Evolutionary conservation across 2,329 filamentous ascomycete genomes (phyloP).

Genomic region (Paraphaeosphaeria minitans): DNA sequence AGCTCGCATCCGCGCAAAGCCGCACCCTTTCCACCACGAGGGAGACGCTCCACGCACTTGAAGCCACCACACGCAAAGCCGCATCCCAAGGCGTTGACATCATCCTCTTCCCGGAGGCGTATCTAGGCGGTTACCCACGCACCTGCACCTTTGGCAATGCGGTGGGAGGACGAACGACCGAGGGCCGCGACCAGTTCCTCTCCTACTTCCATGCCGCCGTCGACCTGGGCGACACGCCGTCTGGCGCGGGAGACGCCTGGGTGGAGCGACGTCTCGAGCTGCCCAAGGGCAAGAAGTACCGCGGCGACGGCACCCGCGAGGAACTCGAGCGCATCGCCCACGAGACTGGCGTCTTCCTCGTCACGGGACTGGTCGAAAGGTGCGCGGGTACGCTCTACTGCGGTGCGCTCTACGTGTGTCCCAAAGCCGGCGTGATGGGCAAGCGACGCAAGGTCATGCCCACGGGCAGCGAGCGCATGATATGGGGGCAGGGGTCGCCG

Average conservation of each 20-base stretch:
- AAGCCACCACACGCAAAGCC: conserved; percentile 67
- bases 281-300: conserved; percentile 52
- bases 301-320: conserved; percentile 80
- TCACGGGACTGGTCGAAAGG: conserved; percentile 79
- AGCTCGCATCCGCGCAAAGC: conserved; percentile 56
- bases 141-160: conserved; percentile 77
- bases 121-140: conserved; percentile 88
- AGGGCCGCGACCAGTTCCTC: conserved; percentile 81
- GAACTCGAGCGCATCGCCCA: conserved; percentile 75
- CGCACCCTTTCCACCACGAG: conserved; percentile 54
- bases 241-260: conserved; percentile 75
- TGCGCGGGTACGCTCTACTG: conserved; percentile 86
- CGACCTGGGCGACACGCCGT: conserved; percentile 79
- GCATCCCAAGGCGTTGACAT: conserved; percentile 66
- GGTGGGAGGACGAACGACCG: conserved; percentile 69
- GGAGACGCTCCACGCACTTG: conserved; percentile 70
- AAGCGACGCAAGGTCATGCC: conserved; percentile 95
- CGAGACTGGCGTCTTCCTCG: conserved; percentile 80
- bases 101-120: conserved; percentile 89
- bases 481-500: conserved; percentile 87
- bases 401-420: conserved; percentile 80
- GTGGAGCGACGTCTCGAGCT: conserved; percentile 64
- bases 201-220: conserved; percentile 78
- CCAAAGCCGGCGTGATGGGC: conserved; percentile 71
- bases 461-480: conserved; percentile 79